Evolutionary conservation across 2,329 filamentous ascomycete species (phyloP).

Genomic region (Colletotrichum eleusines): DNA sequence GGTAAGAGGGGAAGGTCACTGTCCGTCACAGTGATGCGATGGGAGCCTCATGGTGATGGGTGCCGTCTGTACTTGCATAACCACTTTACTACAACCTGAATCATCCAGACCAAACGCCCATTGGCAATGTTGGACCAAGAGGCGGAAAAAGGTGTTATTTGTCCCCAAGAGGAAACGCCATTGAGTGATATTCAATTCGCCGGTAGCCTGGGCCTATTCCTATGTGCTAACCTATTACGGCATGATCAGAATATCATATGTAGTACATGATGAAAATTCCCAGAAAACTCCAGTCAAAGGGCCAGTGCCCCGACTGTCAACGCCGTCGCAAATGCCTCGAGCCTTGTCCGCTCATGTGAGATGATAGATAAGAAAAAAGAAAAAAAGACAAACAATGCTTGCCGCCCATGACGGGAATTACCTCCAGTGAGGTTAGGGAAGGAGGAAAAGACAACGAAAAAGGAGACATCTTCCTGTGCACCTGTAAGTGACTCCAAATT

Average conservation of each 20-base stretch:
- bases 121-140: background rate
- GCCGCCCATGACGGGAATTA: background rate
- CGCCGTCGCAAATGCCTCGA: conserved; percentile 17
- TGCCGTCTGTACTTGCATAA: too few species aligned
- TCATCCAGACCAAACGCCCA: background rate
- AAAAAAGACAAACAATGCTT: background rate
- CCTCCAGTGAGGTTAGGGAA: conserved; percentile 19
- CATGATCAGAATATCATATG: conserved; percentile 18
- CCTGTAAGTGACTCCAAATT: conserved; percentile 33
- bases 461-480: conserved; percentile 15
- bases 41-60: background rate
- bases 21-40: too few species aligned
- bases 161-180: background rate
- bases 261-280: conserved; percentile 12
- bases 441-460: background rate
- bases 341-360: background rate
- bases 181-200: conserved; percentile 1
- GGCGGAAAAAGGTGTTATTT: background rate
- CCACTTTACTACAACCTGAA: too few species aligned
- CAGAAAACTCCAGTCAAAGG: conserved; percentile 12
- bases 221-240: conserved; percentile 8
- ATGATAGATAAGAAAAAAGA: too few species aligned
- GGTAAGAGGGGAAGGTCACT: too few species aligned
- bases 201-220: conserved; percentile 3
- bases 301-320: conserved; percentile 14